Evolutionary conservation across 257 asterid species (phyloP).

Genomic region (Ajuga chamaepitys): DNA sequence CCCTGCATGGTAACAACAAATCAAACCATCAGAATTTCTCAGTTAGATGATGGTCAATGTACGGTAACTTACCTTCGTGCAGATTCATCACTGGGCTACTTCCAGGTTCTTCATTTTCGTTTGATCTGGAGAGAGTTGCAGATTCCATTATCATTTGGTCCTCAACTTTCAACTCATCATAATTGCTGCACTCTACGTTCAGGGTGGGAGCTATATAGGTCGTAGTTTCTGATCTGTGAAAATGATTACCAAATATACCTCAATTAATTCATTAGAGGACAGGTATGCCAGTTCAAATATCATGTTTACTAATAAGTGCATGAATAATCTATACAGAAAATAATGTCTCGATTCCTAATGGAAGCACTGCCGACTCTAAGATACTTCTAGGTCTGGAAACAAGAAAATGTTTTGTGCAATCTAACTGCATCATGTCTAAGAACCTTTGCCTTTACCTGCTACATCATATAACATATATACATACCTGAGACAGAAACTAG

Average conservation of each 20-base stretch:
- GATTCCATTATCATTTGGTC: slow-evolving; percentile 20
- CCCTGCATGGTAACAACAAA: slow-evolving; percentile 31
- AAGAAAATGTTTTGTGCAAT: not conserved
- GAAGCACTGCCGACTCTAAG: not conserved
- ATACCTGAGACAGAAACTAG: slow-evolving; percentile 32
- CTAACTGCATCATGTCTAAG: not conserved
- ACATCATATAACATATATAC: not conserved
- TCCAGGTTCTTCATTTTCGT: slow-evolving; percentile 20
- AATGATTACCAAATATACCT: not conserved
- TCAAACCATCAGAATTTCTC: slow-evolving; percentile 4
- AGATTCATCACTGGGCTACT: slow-evolving; percentile 12
- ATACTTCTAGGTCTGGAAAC: not conserved
- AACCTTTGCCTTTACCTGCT: not conserved
- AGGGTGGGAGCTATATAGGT: slow-evolving; percentile 6
- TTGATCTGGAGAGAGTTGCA: slow-evolving; percentile 21
- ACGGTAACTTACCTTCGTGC: slow-evolving; percentile 29
- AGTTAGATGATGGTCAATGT: slow-evolving; percentile 6
- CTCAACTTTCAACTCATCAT: slow-evolving; percentile 7
- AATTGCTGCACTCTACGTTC: slow-evolving; percentile 12
- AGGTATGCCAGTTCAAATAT: not conserved
- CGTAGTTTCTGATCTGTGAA: slow-evolving; percentile 34
- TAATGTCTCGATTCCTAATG: not conserved
- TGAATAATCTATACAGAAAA: not conserved
- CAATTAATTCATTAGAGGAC: not conserved
- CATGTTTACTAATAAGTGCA: not conserved